Evolutionary conservation across 2,329 filamentous ascomycete genomes (phyloP), one percentile per base, ranked within the genome.

Genomic region (Xylariaceae sp.): DNA sequence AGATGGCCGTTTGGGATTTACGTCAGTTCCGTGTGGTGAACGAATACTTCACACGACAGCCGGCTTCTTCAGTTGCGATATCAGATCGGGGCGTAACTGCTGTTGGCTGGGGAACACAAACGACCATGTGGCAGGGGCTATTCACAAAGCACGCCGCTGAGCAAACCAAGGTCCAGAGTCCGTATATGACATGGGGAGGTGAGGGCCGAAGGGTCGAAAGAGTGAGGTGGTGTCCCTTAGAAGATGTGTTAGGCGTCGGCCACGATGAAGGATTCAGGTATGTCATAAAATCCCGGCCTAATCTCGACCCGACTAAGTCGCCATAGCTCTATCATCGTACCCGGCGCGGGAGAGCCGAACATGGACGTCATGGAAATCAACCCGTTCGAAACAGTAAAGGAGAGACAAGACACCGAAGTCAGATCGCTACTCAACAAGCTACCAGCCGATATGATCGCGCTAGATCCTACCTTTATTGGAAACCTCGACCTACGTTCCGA

Each of bases 321-420:
- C 12, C 10, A 43, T 43, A 59, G 58, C 16, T 60, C 58, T 30
- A 83, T 96, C 67, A 83, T 99, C 63, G 84, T 97, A 1, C 94
- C 94, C 7, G 94, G 94, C 45, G 88, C 92, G n/a, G 94, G 94
- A 58, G 94, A 99, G 71, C 85, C 94, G 68, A 97, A 97, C 80
- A 96, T 89, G 69, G 94, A 99, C 70, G 88, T 91, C 2, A 77
- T 96, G 50, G 94, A 99, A 72, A 79, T 86, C 63, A 99, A 99
- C 76, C 94, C 94, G 32, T 97, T 92, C 80, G 94, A 97, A 74
- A 96, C 87, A 49, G 80, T 78, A 66, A 95, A 94, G 74, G 92
- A 97, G 74, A 84, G 94, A 65, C 92, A 95, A 71, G 94, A 99
- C 72, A 80, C 81, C 47, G 94, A 99, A 72, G 91, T 99, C 70